These are phyloP conservation scores for Aspergillus coremiiformis DNA, from an alignment of 495 filamentous ascomycete species.

Conservation along the genomic window DNA sequence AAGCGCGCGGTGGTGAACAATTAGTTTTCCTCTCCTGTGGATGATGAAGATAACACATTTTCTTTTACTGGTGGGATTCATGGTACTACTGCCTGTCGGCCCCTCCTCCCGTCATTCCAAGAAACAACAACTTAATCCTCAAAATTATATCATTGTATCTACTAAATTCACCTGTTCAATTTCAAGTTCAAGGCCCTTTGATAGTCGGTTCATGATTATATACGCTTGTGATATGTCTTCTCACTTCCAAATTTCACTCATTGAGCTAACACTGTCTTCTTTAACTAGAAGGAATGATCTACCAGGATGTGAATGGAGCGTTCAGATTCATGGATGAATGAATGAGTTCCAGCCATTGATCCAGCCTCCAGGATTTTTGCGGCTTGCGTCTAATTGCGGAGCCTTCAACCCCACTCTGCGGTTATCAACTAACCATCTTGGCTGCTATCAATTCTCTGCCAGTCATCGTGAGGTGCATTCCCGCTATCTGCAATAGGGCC, in stretches of 20 bases:
- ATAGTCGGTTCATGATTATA: neutral
- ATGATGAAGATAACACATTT: constrained; percentile 1
- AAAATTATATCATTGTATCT: no score
- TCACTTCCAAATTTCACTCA: neutral
- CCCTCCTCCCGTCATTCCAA: constrained; percentile 2
- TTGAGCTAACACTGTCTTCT: neutral
- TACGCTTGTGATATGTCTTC: neutral
- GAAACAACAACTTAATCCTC: neutral
- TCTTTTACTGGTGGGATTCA: constrained; percentile 1
- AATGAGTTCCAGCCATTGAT: constrained; percentile 10
- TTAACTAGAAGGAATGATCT: neutral
- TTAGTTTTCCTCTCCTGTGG: constrained; percentile 9
- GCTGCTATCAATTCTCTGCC: constrained; percentile 18
- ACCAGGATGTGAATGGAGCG: neutral
- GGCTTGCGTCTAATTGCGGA: constrained; percentile 21
- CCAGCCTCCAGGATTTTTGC: constrained; percentile 22
- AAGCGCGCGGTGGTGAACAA: constrained; percentile 13
- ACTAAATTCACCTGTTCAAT: no score
- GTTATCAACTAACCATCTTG: constrained; percentile 19
- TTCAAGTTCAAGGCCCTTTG: no score
- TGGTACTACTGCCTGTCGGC: neutral
- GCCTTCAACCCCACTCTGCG: constrained; percentile 20
- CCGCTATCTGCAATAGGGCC: constrained; percentile 22
- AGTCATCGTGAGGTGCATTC: constrained; percentile 19
- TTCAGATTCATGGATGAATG: neutral